Percentiles rank a stretch among this genome's conserved stretches.
Evolutionary conservation across 2,329 filamentous ascomycete genomes (phyloP).

Genomic region (Diaporthe humulicola): DNA sequence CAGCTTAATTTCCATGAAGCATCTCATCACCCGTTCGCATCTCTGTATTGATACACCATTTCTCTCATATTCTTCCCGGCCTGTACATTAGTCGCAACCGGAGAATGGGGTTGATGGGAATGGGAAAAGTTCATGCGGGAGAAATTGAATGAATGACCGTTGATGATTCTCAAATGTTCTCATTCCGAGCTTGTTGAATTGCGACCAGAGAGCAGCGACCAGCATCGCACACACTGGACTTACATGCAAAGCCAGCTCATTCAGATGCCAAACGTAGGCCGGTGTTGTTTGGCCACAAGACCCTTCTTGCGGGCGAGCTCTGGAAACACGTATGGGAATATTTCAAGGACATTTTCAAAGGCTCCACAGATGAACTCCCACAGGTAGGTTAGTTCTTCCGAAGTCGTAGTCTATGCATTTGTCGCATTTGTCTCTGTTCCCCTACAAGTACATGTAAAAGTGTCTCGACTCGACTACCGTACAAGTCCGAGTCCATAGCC

Average conservation of each 20-base stretch:
- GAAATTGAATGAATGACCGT: constrained; percentile 35
- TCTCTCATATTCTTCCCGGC: constrained; percentile 50
- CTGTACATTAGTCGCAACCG: constrained; percentile 52
- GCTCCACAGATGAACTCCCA: neutral
- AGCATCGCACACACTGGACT: neutral
- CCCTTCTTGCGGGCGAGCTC: neutral
- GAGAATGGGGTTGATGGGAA: constrained; percentile 42
- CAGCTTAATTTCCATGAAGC: constrained; percentile 46
- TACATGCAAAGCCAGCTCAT: too few species aligned
- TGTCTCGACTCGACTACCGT: neutral
- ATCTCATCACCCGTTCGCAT: constrained; percentile 38
- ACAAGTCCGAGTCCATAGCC: neutral
- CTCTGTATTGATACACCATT: constrained; percentile 53
- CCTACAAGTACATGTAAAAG: neutral
- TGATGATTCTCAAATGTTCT: constrained; percentile 21
- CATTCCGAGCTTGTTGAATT: neutral
- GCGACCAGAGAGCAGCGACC: neutral
- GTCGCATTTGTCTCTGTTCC: neutral
- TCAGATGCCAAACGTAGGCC: neutral
- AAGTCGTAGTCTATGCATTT: too few species aligned
- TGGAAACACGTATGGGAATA: too few species aligned
- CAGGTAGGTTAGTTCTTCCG: neutral
- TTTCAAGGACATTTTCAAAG: neutral
- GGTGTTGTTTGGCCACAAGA: neutral
- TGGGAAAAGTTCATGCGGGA: constrained; percentile 40